These are phyloP conservation scores for Cryptococcus maquisensis DNA, from an alignment of 1,284 basidiomycete species.

Conservation along the genomic window DNA sequence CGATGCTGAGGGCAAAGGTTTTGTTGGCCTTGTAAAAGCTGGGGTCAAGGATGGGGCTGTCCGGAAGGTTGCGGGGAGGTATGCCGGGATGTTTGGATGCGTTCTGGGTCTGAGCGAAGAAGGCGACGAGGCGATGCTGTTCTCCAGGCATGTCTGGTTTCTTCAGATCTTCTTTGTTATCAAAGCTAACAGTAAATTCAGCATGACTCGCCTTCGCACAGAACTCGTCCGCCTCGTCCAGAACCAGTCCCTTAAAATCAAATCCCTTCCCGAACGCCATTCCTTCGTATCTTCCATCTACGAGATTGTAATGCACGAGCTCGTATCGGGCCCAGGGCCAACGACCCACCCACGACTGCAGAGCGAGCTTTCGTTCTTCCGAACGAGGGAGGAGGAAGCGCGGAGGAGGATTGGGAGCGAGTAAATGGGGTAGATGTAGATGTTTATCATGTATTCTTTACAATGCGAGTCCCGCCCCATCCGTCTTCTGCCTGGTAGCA, in stretches of 20 bases:
- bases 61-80: conserved; percentile 59
- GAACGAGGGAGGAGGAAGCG: conserved; percentile 58
- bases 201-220: conserved; percentile 75
- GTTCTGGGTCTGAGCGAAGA: conserved; percentile 73
- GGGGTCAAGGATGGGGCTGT: conserved; percentile 66
- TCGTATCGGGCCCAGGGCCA: conserved; percentile 56
- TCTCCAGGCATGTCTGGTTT: conserved; percentile 64
- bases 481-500: too few species aligned
- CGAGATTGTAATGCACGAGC: conserved; percentile 67
- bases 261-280: conserved; percentile 56
- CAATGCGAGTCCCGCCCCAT: too few species aligned
- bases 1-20: conserved; percentile 54
- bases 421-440: too few species aligned
- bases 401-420: conserved; percentile 48
- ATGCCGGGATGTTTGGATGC: conserved; percentile 71
- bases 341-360: conserved; percentile 59
- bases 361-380: conserved; percentile 58
- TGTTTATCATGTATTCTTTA: too few species aligned
- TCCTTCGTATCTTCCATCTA: conserved; percentile 69
- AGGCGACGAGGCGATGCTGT: conserved; percentile 89
- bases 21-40: conserved; percentile 54
- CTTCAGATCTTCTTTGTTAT: not conserved
- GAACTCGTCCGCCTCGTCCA: conserved; percentile 77
- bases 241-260: conserved; percentile 65
- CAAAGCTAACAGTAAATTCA: conserved; percentile 37